Evolutionary conservation across 257 asterid genomes (phyloP).

Genomic region (Solanum chiquidenum): DNA sequence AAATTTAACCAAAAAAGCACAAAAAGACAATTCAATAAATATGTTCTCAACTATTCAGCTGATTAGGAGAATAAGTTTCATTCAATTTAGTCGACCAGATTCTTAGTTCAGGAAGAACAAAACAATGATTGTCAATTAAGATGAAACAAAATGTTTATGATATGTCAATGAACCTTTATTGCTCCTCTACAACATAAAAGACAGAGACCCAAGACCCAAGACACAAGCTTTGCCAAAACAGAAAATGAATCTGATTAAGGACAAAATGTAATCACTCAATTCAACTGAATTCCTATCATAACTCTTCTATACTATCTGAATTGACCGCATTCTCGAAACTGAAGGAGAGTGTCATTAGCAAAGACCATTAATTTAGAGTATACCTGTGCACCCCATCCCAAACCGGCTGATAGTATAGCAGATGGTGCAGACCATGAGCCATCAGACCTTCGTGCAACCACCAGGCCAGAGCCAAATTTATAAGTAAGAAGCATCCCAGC

Average conservation of each 20-base stretch:
- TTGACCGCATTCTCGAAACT: neutral
- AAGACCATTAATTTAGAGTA: neutral
- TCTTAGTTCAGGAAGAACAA: neutral
- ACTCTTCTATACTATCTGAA: neutral
- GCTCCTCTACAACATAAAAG: neutral
- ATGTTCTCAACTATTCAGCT: neutral
- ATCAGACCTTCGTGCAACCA: slow-evolving; percentile 79
- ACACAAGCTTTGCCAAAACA: neutral
- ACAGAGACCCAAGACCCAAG: neutral
- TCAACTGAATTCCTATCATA: neutral
- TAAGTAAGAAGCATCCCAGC: slow-evolving; percentile 76
- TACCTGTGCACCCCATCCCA: slow-evolving; percentile 99
- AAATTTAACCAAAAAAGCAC: neutral
- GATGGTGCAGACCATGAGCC: slow-evolving; percentile 99
- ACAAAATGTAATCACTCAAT: neutral
- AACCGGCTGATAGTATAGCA: slow-evolving; percentile 79
- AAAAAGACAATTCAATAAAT: neutral
- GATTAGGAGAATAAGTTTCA: neutral
- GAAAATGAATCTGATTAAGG: neutral
- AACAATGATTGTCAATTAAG: neutral
- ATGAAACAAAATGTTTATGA: neutral
- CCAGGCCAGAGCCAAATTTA: slow-evolving; percentile 94
- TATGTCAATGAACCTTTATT: neutral
- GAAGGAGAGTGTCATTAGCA: neutral
- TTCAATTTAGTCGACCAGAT: neutral